Evolutionary conservation across 2,329 filamentous ascomycete genomes (phyloP), one percentile per base, ranked within the genome.

Genomic region (Capronia epimyces): DNA sequence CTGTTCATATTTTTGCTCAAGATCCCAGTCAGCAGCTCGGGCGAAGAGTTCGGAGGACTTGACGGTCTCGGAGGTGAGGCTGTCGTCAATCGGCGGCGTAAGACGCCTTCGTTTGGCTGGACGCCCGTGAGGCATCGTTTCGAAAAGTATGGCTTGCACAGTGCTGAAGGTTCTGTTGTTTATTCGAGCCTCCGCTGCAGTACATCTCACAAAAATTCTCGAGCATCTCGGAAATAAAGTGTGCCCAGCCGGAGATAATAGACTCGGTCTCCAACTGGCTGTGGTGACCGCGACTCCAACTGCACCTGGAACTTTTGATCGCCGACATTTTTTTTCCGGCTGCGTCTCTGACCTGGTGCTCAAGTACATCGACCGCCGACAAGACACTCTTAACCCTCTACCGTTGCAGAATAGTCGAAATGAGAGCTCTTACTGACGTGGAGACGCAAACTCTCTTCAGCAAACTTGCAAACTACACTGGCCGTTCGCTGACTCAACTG

Each of bases 401-500:
- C 7, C 8, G 20, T 1, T 10, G 2, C 10, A 39, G 37, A 18
- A 24, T 9, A 18, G 25, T 43, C 65, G 80, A 63, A 41, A 94
- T 95, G 88, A 81, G 89, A 49, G 81, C 85, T 46, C 81, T 95
- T 60, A 93, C 89, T 50, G 89, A 83, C 56, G 56, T 67, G 48
- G 74, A 77, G 58, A 74, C 71, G 8, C 66, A 87, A 68, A 87
- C 86, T 1, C 82, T 96, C 63, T 94, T 96, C 71, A 81, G 84
- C 62, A 95, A 97, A 75, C 82, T 98, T 34, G 93, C 93, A 52
- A 87, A 89, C 69, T 98, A 97, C 75, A 93, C 87, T 20, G 89
- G 90, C 60, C 81, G 80, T 63, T 90, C 87, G 15, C 79, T 96
- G 61, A 91, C 89, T 70, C 83, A 89, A 69, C 80, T 96, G 60